phyloP scores from a whole-genome alignment of 495 filamentous ascomycete genomes.

The Jackrogersella minutella region DNA sequence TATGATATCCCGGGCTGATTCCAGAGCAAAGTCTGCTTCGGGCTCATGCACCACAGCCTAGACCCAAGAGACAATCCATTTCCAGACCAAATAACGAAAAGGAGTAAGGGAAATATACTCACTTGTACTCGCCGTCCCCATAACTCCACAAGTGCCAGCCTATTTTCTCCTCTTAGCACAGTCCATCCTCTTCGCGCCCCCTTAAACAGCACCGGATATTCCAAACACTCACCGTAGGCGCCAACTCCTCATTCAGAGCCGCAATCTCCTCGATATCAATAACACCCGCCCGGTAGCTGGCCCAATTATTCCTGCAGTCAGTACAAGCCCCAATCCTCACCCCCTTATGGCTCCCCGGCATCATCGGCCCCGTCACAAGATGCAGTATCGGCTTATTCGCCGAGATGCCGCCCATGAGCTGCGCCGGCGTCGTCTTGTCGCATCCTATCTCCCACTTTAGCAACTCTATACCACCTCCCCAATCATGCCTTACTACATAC shows the following conservation, averaged over 20 bases:
- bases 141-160: constrained; percentile 73
- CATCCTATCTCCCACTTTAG: constrained; percentile 54
- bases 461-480: too few species aligned
- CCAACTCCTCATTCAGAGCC: constrained; percentile 71
- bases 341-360: constrained; percentile 68
- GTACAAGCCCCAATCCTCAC: constrained; percentile 70
- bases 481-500: constrained; percentile 42
- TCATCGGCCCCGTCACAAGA: constrained; percentile 72
- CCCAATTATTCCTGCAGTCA: constrained; percentile 74
- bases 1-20: background rate
- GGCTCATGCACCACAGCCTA: too few species aligned
- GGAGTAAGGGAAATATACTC: constrained; percentile 3
- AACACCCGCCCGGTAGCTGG: constrained; percentile 64
- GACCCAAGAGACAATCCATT: background rate
- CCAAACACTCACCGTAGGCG: constrained; percentile 61
- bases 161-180: constrained; percentile 36
- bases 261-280: constrained; percentile 73
- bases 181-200: background rate
- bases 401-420: constrained; percentile 74
- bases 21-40: background rate
- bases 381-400: constrained; percentile 72
- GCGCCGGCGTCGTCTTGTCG: constrained; percentile 73
- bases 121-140: constrained; percentile 73
- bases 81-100: background rate
- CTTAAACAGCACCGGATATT: background rate